These are phyloP conservation scores for Arachnopeziza araneosa DNA, from an alignment of 2,329 filamentous ascomycete genomes.

Conservation along the genomic window DNA sequence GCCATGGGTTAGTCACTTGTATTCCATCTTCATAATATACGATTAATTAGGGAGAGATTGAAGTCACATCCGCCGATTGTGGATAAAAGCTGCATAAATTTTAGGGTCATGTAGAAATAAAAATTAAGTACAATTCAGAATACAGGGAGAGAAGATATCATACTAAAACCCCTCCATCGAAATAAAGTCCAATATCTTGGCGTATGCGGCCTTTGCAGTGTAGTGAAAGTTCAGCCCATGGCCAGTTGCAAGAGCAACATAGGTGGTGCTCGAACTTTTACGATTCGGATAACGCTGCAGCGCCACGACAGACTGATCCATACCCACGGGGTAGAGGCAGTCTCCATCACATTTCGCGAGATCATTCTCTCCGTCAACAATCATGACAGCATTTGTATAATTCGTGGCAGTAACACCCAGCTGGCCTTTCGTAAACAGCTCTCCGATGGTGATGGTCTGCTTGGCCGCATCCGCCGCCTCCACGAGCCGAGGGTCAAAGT, in stretches of 20 bases:
- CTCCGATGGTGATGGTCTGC: constrained; percentile 9
- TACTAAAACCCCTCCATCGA: background rate
- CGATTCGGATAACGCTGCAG: too few species aligned
- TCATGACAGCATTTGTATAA: constrained; percentile 6
- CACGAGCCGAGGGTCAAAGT: constrained; percentile 2
- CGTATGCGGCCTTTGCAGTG: constrained; percentile 3
- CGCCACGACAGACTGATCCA: too few species aligned
- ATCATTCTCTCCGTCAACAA: constrained; percentile 13
- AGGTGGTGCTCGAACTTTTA: constrained; percentile 5
- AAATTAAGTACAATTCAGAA: too few species aligned
- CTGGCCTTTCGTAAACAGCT: constrained; percentile 4
- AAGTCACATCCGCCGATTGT: too few species aligned
- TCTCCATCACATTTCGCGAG: constrained; percentile 7
- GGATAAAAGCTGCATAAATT: too few species aligned
- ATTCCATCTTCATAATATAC: too few species aligned
- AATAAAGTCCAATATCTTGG: constrained; percentile 5
- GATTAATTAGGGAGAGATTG: too few species aligned
- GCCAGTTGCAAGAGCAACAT: constrained; percentile 5
- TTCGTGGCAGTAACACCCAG: background rate
- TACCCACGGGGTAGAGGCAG: constrained; percentile 4
- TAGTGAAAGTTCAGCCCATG: constrained; percentile 15
- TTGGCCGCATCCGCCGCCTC: constrained; percentile 1
- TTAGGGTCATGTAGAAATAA: too few species aligned
- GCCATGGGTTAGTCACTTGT: too few species aligned
- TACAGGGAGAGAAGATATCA: too few species aligned